A percentile compares a stretch with the other conserved stretches of the same genome.
Conservation (phyloP, 768 basidiomycete species). For the Agrocybe chaxingu region DNA sequence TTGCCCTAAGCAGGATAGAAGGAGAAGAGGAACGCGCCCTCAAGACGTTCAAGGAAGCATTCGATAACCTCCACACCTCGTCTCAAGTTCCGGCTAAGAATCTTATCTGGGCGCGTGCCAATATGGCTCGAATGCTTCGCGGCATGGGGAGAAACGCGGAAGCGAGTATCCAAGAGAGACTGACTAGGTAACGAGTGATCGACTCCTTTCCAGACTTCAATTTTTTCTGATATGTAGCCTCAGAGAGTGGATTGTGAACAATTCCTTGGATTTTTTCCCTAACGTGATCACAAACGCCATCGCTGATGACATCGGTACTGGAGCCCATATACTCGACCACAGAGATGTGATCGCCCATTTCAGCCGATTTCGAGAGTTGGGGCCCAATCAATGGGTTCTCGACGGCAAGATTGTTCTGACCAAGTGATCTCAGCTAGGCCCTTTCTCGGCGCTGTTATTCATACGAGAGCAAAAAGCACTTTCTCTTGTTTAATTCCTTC, state of each 20-base stretch:
- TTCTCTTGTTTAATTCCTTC: too few relatives aligned
- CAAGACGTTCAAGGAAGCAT: slow-evolving; percentile 3
- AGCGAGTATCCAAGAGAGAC: slow-evolving; percentile 6
- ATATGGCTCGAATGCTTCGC: slow-evolving; percentile 4
- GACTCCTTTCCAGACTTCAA: neutral
- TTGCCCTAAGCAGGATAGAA: slow-evolving; percentile 5
- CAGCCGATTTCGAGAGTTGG: too few relatives aligned
- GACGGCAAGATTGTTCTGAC: too few relatives aligned
- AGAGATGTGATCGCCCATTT: too few relatives aligned
- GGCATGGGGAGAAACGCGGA: slow-evolving; percentile 1
- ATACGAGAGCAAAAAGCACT: too few relatives aligned
- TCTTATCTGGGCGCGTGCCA: slow-evolving; percentile 9
- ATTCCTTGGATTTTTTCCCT: neutral
- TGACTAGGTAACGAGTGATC: slow-evolving; percentile 3
- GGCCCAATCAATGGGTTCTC: too few relatives aligned
- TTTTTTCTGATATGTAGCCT: neutral
- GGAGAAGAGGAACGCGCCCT: slow-evolving; percentile 11
- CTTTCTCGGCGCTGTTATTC: too few relatives aligned
- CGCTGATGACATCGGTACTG: slow-evolving; percentile 3
- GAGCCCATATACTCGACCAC: slow-evolving; percentile 10
- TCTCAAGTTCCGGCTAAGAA: neutral
- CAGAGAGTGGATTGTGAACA: slow-evolving; percentile 6
- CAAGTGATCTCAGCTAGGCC: too few relatives aligned
- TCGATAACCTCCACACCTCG: neutral
- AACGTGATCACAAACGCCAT: neutral